These are phyloP conservation scores for Uronychia binucleata DNA, from an alignment of 73 alveolate species.

Conservation along the genomic window DNA sequence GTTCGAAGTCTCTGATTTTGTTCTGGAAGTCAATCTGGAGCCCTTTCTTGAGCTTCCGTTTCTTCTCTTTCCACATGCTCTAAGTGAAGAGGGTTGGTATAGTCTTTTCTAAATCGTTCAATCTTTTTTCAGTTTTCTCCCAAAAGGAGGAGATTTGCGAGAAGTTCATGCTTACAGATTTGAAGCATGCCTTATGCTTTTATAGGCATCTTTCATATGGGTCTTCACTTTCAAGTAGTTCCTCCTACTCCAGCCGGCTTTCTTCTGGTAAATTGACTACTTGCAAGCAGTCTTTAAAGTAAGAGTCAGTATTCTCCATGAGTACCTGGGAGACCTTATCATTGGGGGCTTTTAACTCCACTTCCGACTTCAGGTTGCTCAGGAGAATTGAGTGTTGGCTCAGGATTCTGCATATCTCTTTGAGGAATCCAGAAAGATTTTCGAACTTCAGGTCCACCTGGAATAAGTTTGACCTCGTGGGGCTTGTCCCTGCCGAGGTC, in stretches of 20 bases:
- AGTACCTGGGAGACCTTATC: neutral
- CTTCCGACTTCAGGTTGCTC: neutral
- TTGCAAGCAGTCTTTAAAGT: neutral
- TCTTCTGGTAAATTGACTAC: neutral
- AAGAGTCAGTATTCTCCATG: neutral
- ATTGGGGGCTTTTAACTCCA: neutral
- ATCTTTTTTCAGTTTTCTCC: neutral
- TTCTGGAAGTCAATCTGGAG: neutral
- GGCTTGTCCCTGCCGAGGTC: neutral
- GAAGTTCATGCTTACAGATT: neutral
- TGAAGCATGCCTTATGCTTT: neutral
- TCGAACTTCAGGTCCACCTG: neutral
- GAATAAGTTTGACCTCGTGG: neutral
- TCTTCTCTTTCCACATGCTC: neutral
- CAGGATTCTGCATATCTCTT: neutral
- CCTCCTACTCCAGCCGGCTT: neutral
- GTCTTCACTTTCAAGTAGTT: neutral
- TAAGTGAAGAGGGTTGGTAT: neutral
- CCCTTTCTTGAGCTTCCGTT: neutral
- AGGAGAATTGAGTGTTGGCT: neutral
- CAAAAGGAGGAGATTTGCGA: neutral
- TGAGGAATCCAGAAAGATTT: neutral
- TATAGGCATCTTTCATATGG: neutral
- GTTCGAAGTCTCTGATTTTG: neutral
- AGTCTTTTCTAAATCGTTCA: neutral